Percentiles rank a stretch among this genome's conserved stretches.
Evolutionary conservation across 2,329 filamentous ascomycete genomes (phyloP).

Genomic region (Hymenoscyphus linearis): DNA sequence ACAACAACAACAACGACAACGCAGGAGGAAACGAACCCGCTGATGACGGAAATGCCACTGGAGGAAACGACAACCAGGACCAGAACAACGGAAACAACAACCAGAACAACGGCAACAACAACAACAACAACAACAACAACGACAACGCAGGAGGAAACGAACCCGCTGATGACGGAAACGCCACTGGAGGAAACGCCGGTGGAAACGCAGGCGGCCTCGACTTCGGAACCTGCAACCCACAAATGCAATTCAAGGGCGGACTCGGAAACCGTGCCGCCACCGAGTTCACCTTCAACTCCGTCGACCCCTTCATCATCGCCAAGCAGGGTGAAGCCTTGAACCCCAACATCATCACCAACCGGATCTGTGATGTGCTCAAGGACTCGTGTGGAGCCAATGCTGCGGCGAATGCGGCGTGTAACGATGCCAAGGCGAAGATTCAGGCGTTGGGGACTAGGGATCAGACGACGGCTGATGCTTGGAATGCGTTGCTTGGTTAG

Average conservation of each 20-base stretch:
- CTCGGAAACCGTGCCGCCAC: constrained; percentile 44
- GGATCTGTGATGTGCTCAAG: constrained; percentile 64
- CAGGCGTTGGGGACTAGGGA: constrained; percentile 44
- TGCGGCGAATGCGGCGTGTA: constrained; percentile 40
- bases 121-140: constrained; percentile 16
- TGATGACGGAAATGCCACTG: too few relatives aligned
- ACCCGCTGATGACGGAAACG: too few relatives aligned
- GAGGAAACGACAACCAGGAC: background rate
- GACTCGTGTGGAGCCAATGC: constrained; percentile 52
- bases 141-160: too few relatives aligned
- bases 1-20: constrained; percentile 16
- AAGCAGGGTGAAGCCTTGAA: constrained; percentile 64
- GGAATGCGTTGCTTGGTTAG: constrained; percentile 34
- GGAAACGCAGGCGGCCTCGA: constrained; percentile 32
- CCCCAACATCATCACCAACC: constrained; percentile 69
- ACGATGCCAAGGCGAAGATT: constrained; percentile 46
- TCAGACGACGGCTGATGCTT: constrained; percentile 43
- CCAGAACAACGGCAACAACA: constrained; percentile 19
- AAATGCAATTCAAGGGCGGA: constrained; percentile 52
- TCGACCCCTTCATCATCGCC: constrained; percentile 54
- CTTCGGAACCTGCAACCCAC: constrained; percentile 45
- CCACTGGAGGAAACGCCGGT: background rate
- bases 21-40: too few relatives aligned
- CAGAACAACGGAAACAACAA: constrained; percentile 11
- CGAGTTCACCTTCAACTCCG: constrained; percentile 65